A percentile compares a stretch with the other conserved stretches of the same genome.
phyloP scores from a whole-genome alignment of 805 yeast species.

The Metschnikowia anglica region DNA sequence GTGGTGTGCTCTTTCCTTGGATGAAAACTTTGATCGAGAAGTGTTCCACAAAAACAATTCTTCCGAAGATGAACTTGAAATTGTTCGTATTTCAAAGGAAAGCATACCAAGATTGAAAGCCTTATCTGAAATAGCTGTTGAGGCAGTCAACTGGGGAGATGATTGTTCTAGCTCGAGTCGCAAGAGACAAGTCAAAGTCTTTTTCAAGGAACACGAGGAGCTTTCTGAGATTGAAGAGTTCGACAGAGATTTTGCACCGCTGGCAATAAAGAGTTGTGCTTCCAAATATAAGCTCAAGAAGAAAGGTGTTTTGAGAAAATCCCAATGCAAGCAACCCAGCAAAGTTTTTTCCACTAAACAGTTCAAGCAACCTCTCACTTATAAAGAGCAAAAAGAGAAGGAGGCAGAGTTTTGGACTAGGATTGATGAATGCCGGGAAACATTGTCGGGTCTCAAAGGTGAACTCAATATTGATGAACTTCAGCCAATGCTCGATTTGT shows the following conservation, averaged over 20 bases:
- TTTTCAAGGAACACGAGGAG: not conserved
- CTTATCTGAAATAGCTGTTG: not conserved
- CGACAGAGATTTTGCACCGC: not conserved
- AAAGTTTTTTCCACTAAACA: not conserved
- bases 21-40: not conserved
- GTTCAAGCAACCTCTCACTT: not conserved
- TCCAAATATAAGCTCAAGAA: not conserved
- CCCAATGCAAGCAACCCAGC: not conserved
- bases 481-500: not conserved
- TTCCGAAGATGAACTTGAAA: not conserved
- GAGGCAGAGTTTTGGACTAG: not conserved
- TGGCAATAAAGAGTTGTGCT: not conserved
- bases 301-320: not conserved
- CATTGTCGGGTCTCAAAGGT: not conserved
- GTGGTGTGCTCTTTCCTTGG: not conserved
- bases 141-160: not conserved
- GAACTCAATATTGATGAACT: not conserved
- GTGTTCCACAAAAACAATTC: not conserved
- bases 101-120: not conserved
- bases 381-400: not conserved
- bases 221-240: not conserved
- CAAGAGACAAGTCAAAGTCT: not conserved
- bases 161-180: not conserved
- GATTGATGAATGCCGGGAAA: not conserved
- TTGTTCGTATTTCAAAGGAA: conserved; percentile 1